Conservation (phyloP, 2,329 filamentous ascomycete species). For the Fusarium pseudoanthophilum region DNA sequence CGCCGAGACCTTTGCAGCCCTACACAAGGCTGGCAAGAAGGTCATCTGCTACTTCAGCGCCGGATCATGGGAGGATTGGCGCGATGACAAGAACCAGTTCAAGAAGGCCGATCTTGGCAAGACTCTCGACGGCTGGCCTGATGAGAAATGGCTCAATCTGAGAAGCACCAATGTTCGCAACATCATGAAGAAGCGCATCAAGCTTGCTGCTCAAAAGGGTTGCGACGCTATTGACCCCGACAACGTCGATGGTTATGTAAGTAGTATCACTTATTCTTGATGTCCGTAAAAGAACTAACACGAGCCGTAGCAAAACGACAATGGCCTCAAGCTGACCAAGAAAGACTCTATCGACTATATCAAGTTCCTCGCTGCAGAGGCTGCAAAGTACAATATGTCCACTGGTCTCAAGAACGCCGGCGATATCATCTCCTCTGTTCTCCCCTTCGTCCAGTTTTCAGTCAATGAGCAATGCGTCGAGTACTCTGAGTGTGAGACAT, state of each 20-base stretch:
- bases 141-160: slow-evolving; percentile 74
- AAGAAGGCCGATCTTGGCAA: slow-evolving; percentile 65
- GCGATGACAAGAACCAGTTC: slow-evolving; percentile 68
- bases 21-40: slow-evolving; percentile 66
- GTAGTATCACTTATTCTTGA: slow-evolving; percentile 32
- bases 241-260: slow-evolving; percentile 73
- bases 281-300: background rate
- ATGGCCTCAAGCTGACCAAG: slow-evolving; percentile 68
- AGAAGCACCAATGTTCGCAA: slow-evolving; percentile 66
- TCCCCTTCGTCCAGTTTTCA: slow-evolving; percentile 68
- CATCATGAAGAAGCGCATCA: slow-evolving; percentile 72
- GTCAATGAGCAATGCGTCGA: slow-evolving; percentile 77
- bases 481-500: slow-evolving; percentile 68
- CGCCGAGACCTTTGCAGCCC: slow-evolving; percentile 59
- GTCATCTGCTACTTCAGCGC: slow-evolving; percentile 82
- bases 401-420: slow-evolving; percentile 77
- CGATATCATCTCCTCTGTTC: slow-evolving; percentile 62
- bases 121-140: slow-evolving; percentile 70
- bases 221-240: slow-evolving; percentile 78
- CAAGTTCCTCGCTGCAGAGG: slow-evolving; percentile 66
- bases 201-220: slow-evolving; percentile 68
- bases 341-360: slow-evolving; percentile 68
- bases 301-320: slow-evolving; percentile 62
- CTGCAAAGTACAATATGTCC: slow-evolving; percentile 64
- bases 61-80: slow-evolving; percentile 73